Percentiles rank a stretch among this genome's conserved stretches.
Conservation (phyloP, 371 early-diverging fungal genomes). For the Synchytrium microbalum region DNA sequence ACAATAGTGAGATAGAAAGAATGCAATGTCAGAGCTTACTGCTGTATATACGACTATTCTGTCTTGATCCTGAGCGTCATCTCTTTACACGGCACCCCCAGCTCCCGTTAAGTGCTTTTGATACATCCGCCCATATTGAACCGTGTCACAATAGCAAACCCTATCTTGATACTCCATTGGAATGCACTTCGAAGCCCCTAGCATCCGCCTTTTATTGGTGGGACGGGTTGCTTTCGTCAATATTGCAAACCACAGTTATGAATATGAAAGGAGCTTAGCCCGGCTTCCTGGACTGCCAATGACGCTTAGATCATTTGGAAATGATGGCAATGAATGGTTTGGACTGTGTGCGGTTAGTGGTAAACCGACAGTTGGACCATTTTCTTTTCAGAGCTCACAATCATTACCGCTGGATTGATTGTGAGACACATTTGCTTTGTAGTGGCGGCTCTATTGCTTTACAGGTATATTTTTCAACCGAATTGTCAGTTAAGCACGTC, state of each 20-base stretch:
- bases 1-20: no score
- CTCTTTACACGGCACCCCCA: background rate
- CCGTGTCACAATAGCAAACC: background rate
- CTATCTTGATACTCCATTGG: background rate
- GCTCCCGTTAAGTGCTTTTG: background rate
- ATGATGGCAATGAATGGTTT: constrained; percentile 1
- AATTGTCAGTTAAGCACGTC: no score
- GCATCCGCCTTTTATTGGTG: constrained; percentile 63
- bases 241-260: constrained; percentile 74
- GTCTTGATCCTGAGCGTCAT: no score
- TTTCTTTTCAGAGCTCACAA: no score
- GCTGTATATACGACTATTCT: no score
- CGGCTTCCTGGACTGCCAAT: constrained; percentile 84
- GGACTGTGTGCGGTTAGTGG: no score
- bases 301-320: constrained; percentile 43
- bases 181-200: background rate
- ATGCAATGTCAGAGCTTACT: no score
- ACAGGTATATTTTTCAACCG: constrained; percentile 45
- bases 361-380: no score
- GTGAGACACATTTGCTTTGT: constrained; percentile 69
- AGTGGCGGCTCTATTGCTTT: constrained; percentile 65
- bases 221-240: constrained; percentile 88
- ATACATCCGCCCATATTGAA: background rate
- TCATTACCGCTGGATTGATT: no score
- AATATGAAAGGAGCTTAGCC: constrained; percentile 83